Conservation (phyloP, 345 rosid species). For the Geranium rotundifolium region DNA sequence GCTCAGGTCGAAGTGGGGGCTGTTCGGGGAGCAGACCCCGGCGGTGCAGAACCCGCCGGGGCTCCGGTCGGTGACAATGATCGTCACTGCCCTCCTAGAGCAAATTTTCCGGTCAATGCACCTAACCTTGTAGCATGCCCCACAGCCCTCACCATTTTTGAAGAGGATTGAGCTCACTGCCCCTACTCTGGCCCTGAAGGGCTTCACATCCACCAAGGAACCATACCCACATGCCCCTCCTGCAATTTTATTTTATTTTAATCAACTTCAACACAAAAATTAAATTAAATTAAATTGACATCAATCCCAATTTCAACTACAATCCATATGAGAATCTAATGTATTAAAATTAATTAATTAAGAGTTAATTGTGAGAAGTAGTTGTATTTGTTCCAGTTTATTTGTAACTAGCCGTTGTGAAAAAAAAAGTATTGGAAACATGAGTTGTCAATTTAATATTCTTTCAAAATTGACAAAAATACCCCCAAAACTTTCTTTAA, state of each 20-base stretch:
- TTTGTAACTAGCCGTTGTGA: too few relatives aligned
- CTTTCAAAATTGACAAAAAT: too few relatives aligned
- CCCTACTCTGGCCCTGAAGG: slow-evolving; percentile 71
- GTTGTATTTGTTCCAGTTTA: too few relatives aligned
- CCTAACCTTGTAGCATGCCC: slow-evolving; percentile 78
- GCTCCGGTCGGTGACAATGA: slow-evolving; percentile 84
- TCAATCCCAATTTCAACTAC: not conserved
- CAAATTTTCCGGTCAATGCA: slow-evolving; percentile 68
- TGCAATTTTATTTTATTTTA: slow-evolving; percentile 9
- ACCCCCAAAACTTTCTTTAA: too few relatives aligned
- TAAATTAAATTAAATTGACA: too few relatives aligned
- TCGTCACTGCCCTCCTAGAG: slow-evolving; percentile 73
- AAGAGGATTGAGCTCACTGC: slow-evolving; percentile 83
- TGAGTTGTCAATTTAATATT: too few relatives aligned
- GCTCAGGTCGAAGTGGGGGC: slow-evolving; percentile 80
- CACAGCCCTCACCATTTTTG: slow-evolving; percentile 85
- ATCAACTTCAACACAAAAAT: not conserved
- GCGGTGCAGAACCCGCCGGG: slow-evolving; percentile 55
- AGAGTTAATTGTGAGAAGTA: too few relatives aligned
- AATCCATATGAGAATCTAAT: too few relatives aligned
- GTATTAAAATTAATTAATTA: too few relatives aligned
- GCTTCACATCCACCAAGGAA: slow-evolving; percentile 74
- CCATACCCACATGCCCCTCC: slow-evolving; percentile 99
- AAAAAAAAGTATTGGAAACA: too few relatives aligned
- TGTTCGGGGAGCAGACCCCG: slow-evolving; percentile 11